Percentiles rank a stretch among this genome's conserved stretches.
These are phyloP conservation scores for Lyophyllum atratum DNA, from an alignment of 768 basidiomycete genomes.

Conservation along the genomic window DNA sequence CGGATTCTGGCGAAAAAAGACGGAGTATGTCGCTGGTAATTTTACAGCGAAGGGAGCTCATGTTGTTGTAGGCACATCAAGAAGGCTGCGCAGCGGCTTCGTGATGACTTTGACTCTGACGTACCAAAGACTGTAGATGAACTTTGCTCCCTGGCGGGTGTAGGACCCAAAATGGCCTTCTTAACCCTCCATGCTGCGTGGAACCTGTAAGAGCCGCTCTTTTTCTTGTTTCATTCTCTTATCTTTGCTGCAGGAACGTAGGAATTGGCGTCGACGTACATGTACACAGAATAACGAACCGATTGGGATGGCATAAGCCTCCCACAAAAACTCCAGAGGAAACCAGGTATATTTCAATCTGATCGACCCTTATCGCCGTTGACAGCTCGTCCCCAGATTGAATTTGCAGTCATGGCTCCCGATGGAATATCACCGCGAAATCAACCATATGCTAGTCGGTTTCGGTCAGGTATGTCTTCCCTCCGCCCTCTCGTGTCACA, in stretches of 20 bases:
- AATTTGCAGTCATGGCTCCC: constrained; percentile 88
- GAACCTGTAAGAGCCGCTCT: constrained; percentile 57
- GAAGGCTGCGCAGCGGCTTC: constrained; percentile 66
- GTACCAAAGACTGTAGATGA: constrained; percentile 90
- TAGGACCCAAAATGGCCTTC: constrained; percentile 98
- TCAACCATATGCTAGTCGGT: constrained; percentile 81
- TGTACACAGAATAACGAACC: constrained; percentile 93
- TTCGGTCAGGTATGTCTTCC: constrained; percentile 77
- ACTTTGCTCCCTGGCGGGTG: constrained; percentile 84
- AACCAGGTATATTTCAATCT: constrained; percentile 57
- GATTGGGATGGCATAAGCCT: constrained; percentile 88
- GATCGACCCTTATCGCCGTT: neutral
- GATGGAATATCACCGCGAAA: constrained; percentile 66
- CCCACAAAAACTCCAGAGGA: constrained; percentile 87
- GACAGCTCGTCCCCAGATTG: constrained; percentile 39
- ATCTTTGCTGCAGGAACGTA: constrained; percentile 55
- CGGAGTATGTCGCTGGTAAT: constrained; percentile 51
- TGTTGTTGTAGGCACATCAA: constrained; percentile 63
- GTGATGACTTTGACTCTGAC: constrained; percentile 76
- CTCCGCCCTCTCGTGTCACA: neutral
- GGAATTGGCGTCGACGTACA: constrained; percentile 98
- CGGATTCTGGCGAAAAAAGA: constrained; percentile 91
- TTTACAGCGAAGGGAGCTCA: neutral
- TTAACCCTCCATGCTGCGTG: constrained; percentile 82
- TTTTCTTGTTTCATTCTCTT: neutral